phyloP scores from a whole-genome alignment of 352 stramenopile genomes.

The Peronospora belbahrii region DNA sequence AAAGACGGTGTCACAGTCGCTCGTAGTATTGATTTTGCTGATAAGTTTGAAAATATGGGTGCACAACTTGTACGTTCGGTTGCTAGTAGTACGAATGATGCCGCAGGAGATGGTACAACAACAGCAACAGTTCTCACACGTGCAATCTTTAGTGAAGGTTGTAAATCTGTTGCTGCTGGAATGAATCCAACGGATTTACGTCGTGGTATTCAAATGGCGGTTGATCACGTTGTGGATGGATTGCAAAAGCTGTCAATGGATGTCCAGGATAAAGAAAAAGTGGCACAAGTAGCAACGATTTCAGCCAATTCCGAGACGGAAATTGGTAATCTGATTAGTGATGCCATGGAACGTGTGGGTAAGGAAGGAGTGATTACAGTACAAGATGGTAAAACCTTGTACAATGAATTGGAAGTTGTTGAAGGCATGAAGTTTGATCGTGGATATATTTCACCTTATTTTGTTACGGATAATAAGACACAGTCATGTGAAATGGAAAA shows the following conservation, averaged over 20 bases:
- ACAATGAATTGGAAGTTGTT: slow-evolving; percentile 99
- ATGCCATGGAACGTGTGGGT: slow-evolving; percentile 99
- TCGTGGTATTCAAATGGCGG: slow-evolving; percentile 96
- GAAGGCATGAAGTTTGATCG: slow-evolving; percentile 99
- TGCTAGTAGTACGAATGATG: slow-evolving; percentile 99
- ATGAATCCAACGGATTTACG: slow-evolving; percentile 99
- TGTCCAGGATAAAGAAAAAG: slow-evolving; percentile 98
- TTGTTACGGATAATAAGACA: slow-evolving; percentile 99
- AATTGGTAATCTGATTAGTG: slow-evolving; percentile 96
- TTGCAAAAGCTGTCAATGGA: slow-evolving; percentile 94
- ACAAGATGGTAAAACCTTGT: slow-evolving; percentile 99
- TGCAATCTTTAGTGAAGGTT: slow-evolving; percentile 98
- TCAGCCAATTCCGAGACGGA: slow-evolving; percentile 98
- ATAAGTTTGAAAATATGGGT: slow-evolving; percentile 80
- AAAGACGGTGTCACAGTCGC: slow-evolving; percentile 74
- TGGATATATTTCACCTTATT: slow-evolving; percentile 99
- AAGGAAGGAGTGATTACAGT: slow-evolving; percentile 98
- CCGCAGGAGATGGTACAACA: slow-evolving; percentile 99
- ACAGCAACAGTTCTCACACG: slow-evolving; percentile 98
- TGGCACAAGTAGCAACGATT: slow-evolving; percentile 98
- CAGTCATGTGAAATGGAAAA: slow-evolving; percentile 98
- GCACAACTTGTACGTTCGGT: slow-evolving; percentile 59
- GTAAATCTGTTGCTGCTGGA: slow-evolving; percentile 97
- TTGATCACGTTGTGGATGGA: slow-evolving; percentile 93
- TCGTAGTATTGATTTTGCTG: slow-evolving; percentile 71